Conservation (phyloP, 1,284 basidiomycete species). For the Dichomitus squalens region DNA sequence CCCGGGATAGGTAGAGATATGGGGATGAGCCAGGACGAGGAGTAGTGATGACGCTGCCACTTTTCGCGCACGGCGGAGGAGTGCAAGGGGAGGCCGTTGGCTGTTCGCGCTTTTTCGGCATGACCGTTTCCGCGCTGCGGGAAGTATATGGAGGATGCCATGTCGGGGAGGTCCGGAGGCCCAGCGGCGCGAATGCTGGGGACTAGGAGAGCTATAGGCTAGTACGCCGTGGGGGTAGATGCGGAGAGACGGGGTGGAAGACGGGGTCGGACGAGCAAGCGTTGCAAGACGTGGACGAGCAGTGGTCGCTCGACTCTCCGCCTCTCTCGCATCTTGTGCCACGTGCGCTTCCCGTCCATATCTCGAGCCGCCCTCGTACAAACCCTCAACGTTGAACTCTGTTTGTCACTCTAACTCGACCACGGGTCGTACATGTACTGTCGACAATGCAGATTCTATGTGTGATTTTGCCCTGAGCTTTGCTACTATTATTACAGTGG, state of each 20-base stretch:
- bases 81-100: constrained; percentile 57
- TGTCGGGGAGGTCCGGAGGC: constrained; percentile 28
- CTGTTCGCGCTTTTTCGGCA: constrained; percentile 46
- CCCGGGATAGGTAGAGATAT: constrained; percentile 64
- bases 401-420: no score
- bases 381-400: no score
- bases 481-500: constrained; percentile 19
- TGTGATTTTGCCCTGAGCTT: not conserved
- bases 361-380: no score
- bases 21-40: constrained; percentile 59
- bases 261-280: not conserved
- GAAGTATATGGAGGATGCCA: constrained; percentile 54
- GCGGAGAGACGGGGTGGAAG: constrained; percentile 2
- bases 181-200: constrained; percentile 3
- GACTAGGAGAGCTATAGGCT: constrained; percentile 25
- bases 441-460: not conserved
- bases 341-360: not conserved
- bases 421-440: no score
- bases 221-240: constrained; percentile 14
- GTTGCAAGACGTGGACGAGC: constrained; percentile 11
- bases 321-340: not conserved
- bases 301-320: not conserved
- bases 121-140: constrained; percentile 47
- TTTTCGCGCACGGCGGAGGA: constrained; percentile 72
- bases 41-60: constrained; percentile 50